Evolutionary conservation across 805 yeast genomes (phyloP), one percentile per base, ranked within the genome.

Genomic region (Starmerella roubikii): DNA sequence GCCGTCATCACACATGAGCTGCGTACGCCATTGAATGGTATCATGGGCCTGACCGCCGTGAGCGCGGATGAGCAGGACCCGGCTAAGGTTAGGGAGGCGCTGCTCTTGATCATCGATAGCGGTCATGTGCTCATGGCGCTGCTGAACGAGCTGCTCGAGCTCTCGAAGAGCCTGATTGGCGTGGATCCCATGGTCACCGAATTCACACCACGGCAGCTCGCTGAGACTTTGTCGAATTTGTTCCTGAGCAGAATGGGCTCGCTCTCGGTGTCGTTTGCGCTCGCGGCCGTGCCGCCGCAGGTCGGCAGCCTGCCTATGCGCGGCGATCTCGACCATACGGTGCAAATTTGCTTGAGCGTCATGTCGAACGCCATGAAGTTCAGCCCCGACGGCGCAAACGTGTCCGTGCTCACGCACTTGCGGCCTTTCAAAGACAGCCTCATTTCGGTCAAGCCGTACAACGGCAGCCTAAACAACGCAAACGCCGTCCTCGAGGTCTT

Each of bases 21-120:
- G 52, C 71, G 97, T 3, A 91, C 98, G 0, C 98, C 98, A 2
- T 63, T 91, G 47, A 91, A 91, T 57, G 98, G 98, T 56, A 88
- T 91, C 27, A 64, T 91, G 43, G 98, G 98, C 42, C 83, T 91
- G 93, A 81, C 97, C 0, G 78, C 94, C 2, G 82, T 88, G 39
- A 88, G 95, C 3, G 75, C 85, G 78, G 88, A 81, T 19, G 97
- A 91, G 55, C 65, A 64, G 15, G 91, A 84, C 49, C 65, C 68
- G 4, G 58, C 64, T 10, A 76, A 76, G 48, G 75, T 85, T 15
- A 76, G 78, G 49, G 77, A 76, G 39, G 76, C 86, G 9, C 62
- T 86, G 47, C 78, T 78, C 46, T 66, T 86, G 41, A 88, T 88
- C 41, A 82, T 83, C 56, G 72, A 94, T 53, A 78, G 93, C n/a